Evolutionary conservation across 2,329 filamentous ascomycete species (phyloP).

Genomic region (Arthroderma sp.): DNA sequence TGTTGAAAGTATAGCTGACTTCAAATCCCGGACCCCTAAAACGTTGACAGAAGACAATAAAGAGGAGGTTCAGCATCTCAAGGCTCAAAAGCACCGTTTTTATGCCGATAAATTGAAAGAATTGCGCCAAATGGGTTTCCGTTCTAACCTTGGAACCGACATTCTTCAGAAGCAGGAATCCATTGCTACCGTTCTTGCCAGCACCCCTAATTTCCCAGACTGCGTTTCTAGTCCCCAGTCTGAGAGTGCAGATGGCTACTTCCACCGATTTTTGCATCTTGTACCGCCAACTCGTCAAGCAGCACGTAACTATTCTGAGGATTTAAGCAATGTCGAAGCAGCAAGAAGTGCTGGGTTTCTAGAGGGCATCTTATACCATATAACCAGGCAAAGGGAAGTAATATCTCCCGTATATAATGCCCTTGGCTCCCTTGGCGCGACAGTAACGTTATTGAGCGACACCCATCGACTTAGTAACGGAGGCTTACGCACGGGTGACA

Average conservation of each 20-base stretch:
- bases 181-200: constrained; percentile 55
- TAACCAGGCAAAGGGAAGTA: constrained; percentile 26
- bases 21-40: constrained; percentile 71
- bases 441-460: constrained; percentile 20
- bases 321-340: constrained; percentile 70
- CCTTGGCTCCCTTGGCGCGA: constrained; percentile 19
- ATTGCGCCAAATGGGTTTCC: constrained; percentile 78
- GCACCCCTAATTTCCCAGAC: constrained; percentile 30
- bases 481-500: constrained; percentile 15
- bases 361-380: constrained; percentile 62
- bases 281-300: constrained; percentile 55
- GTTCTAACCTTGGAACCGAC: constrained; percentile 64
- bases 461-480: constrained; percentile 18
- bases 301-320: constrained; percentile 63
- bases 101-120: constrained; percentile 79
- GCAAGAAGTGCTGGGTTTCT: constrained; percentile 67
- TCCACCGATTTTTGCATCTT: constrained; percentile 66
- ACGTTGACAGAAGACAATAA: constrained; percentile 81
- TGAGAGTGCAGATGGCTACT: constrained; percentile 52
- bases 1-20: constrained; percentile 52
- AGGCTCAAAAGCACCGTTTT: constrained; percentile 76
- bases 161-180: constrained; percentile 61
- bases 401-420: constrained; percentile 22
- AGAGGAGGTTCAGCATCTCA: constrained; percentile 70
- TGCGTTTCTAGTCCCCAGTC: constrained; percentile 12